Conservation (phyloP, 805 yeast genomes). For the Lipomyces oligophaga region DNA sequence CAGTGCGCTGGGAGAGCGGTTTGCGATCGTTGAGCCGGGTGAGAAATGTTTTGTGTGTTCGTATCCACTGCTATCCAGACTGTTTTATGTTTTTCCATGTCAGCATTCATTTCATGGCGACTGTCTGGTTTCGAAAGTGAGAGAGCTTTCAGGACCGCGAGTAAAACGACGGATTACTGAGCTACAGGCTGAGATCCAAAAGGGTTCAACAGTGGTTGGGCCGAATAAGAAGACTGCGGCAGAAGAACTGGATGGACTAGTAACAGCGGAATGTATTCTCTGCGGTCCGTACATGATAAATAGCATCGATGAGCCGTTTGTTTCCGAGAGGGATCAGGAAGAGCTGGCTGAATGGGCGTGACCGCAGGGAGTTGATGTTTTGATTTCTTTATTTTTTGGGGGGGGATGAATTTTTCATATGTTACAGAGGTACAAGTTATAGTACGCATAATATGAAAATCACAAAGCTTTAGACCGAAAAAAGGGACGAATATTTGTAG, state of each 20-base stretch:
- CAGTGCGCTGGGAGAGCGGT: conserved; percentile 47
- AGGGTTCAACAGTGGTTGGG: conserved; percentile 33
- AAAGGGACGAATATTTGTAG: too few relatives aligned
- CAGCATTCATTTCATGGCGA: conserved; percentile 86
- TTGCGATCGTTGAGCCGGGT: conserved; percentile 72
- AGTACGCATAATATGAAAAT: too few relatives aligned
- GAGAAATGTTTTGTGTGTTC: conserved; percentile 73
- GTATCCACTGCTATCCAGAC: conserved; percentile 64
- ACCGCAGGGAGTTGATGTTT: not conserved
- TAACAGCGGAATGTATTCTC: conserved; percentile 63
- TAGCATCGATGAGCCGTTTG: conserved; percentile 60
- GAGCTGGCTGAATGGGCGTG: conserved; percentile 23
- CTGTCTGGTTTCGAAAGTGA: conserved; percentile 64
- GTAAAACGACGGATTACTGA: conserved; percentile 59
- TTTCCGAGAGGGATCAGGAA: conserved; percentile 35
- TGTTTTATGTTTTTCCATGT: conserved; percentile 82
- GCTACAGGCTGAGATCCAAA: conserved; percentile 46
- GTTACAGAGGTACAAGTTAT: too few relatives aligned
- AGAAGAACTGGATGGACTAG: conserved; percentile 50
- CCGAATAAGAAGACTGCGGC: conserved; percentile 28
- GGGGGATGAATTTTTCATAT: too few relatives aligned
- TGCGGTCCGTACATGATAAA: conserved; percentile 74
- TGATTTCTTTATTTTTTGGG: not conserved
- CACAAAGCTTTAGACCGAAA: too few relatives aligned
- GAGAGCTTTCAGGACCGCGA: conserved; percentile 62